phyloP scores from a whole-genome alignment of 2,329 filamentous ascomycete species.

The Furcasterigmium furcatum region DNA sequence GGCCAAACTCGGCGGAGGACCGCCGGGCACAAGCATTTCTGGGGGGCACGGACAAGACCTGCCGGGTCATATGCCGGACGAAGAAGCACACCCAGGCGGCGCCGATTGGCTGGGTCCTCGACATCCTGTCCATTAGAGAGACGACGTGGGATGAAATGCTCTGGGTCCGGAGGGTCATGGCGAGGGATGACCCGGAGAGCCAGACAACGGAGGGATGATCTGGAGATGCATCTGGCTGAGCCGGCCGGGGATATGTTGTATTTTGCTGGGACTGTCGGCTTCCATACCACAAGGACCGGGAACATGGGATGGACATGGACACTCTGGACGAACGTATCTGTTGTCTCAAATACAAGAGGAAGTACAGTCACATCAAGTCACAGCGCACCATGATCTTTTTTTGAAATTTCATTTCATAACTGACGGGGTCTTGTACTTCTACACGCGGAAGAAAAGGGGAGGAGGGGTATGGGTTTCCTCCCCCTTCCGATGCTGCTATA shows the following conservation, averaged over 20 bases:
- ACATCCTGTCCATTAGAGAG: slow-evolving; percentile 8
- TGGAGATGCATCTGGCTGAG: too few species aligned
- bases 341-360: not conserved
- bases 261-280: too few species aligned
- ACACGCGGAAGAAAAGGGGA: not conserved
- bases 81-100: not conserved
- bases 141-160: slow-evolving; percentile 10
- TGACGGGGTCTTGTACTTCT: not conserved
- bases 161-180: slow-evolving; percentile 4
- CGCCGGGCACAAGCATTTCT: slow-evolving; percentile 2
- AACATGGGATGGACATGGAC: too few species aligned
- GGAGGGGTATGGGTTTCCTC: not conserved
- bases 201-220: too few species aligned
- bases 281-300: too few species aligned
- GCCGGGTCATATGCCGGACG: slow-evolving; percentile 11
- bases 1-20: slow-evolving; percentile 1
- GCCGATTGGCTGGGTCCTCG: slow-evolving; percentile 4
- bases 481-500: not conserved
- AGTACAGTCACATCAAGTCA: not conserved
- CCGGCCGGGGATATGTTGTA: too few species aligned
- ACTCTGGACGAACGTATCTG: too few species aligned
- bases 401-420: not conserved
- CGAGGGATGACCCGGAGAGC: slow-evolving; percentile 2
- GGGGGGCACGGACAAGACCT: slow-evolving; percentile 4
- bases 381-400: not conserved